These are phyloP conservation scores for Cyberlindnera mycetangii DNA, from an alignment of 805 yeast genomes.

Conservation along the genomic window DNA sequence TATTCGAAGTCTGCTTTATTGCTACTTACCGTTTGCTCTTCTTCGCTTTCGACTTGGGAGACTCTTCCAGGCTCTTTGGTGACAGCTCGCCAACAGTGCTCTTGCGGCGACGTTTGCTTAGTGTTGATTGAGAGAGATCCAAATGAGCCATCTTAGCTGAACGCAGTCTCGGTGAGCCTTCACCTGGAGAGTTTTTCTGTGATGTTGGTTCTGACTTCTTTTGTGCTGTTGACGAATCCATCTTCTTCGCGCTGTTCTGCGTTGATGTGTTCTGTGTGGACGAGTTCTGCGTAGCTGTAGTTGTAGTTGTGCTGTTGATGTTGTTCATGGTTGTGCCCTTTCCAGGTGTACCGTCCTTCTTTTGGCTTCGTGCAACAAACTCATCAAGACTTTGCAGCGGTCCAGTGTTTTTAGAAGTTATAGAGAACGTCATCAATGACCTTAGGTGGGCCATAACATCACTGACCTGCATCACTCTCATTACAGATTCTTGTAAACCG, in stretches of 20 bases:
- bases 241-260: slow-evolving; percentile 1
- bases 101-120: slow-evolving; percentile 34
- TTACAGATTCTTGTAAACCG: slow-evolving; percentile 63
- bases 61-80: slow-evolving; percentile 22
- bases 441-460: slow-evolving; percentile 74
- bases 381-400: slow-evolving; percentile 55
- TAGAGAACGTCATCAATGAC: slow-evolving; percentile 59
- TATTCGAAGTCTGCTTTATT: too few species aligned
- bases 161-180: neutral
- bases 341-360: slow-evolving; percentile 9
- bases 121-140: slow-evolving; percentile 34
- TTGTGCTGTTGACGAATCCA: too few species aligned
- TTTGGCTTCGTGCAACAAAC: slow-evolving; percentile 27
- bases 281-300: neutral
- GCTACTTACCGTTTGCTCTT: slow-evolving; percentile 1
- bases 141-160: slow-evolving; percentile 21
- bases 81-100: slow-evolving; percentile 24
- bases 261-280: neutral
- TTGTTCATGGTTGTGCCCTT: neutral
- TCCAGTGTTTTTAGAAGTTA: slow-evolving; percentile 43
- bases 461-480: slow-evolving; percentile 70
- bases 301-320: neutral
- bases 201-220: slow-evolving; percentile 4
- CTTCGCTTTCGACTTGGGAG: slow-evolving; percentile 16
- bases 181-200: neutral